Percentiles rank a stretch among this genome's conserved stretches.
Conservation (phyloP, 768 basidiomycete genomes). For the Tylopilus subfusipes region DNA sequence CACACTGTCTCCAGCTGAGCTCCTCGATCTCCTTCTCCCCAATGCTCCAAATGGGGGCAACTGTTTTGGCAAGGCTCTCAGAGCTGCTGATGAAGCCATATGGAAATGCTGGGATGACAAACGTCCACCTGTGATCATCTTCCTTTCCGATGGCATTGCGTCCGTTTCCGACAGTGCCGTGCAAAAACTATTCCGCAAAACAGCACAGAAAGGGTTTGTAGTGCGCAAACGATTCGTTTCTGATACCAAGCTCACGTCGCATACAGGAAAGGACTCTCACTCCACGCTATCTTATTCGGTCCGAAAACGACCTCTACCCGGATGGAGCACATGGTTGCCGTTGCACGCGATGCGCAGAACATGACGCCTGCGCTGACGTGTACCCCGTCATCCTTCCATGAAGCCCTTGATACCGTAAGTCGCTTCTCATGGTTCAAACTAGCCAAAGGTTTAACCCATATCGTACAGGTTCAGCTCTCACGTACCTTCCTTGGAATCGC, state of each 20-base stretch:
- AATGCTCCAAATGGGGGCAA: conserved; percentile 40
- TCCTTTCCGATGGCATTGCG: conserved; percentile 56
- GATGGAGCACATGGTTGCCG: conserved; percentile 44
- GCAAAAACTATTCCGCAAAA: conserved; percentile 36
- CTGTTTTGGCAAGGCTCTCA: conserved; percentile 40
- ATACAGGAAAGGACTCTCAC: conserved; percentile 49
- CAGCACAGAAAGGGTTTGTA: conserved; percentile 41
- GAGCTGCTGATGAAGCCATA: conserved; percentile 36
- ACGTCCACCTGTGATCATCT: conserved; percentile 50
- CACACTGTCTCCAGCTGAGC: conserved; percentile 38
- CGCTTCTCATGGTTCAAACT: background rate
- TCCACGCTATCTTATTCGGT: conserved; percentile 58
- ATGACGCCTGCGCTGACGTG: conserved; percentile 25
- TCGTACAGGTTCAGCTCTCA: conserved; percentile 44
- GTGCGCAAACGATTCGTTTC: background rate
- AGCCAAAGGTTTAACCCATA: background rate
- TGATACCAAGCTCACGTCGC: background rate
- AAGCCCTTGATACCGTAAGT: conserved; percentile 49
- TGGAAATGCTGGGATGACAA: conserved; percentile 42
- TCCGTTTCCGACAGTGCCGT: conserved; percentile 31
- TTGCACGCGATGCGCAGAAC: conserved; percentile 46
- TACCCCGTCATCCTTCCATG: conserved; percentile 43
- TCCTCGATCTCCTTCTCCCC: conserved; percentile 39
- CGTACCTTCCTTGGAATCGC: conserved; percentile 56
- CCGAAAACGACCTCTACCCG: conserved; percentile 18